Percentiles rank a stretch among this genome's conserved stretches.
Conservation (phyloP, 148 eudicot genomes). For the Cornus kousa region DNA sequence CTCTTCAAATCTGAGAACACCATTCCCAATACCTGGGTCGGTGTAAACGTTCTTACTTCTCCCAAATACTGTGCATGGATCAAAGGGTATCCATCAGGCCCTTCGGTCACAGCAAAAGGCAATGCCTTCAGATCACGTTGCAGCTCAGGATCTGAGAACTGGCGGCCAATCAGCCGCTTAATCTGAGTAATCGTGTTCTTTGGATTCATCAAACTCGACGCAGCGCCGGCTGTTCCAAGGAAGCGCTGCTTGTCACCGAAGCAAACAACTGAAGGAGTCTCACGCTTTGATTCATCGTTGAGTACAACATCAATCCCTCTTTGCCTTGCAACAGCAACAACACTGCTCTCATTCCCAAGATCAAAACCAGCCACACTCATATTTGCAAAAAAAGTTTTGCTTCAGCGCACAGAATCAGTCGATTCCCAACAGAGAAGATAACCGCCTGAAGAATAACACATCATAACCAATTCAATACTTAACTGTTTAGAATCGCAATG, state of each 20-base stretch:
- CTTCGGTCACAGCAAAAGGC: conserved; percentile 81
- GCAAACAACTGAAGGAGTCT: conserved; percentile 88
- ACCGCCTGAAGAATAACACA: conserved; percentile 3
- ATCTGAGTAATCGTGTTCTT: conserved; percentile 87
- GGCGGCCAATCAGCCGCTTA: conserved; percentile 75
- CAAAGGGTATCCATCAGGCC: conserved; percentile 88
- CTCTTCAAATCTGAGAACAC: conserved; percentile 76
- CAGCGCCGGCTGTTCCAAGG: conserved; percentile 95
- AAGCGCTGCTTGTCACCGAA: conserved; percentile 97
- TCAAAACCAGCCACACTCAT: conserved; percentile 99
- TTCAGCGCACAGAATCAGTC: not conserved
- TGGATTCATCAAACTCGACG: conserved; percentile 95
- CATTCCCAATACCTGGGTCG: conserved; percentile 84
- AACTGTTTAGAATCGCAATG: not conserved
- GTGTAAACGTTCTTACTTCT: conserved; percentile 64
- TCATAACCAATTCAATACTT: not conserved
- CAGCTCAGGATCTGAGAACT: conserved; percentile 77
- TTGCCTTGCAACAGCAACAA: conserved; percentile 97
- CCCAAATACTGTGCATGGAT: conserved; percentile 79
- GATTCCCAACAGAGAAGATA: not conserved
- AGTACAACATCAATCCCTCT: conserved; percentile 95
- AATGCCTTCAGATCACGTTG: conserved; percentile 65
- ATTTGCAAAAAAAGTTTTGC: conserved; percentile 18
- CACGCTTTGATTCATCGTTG: conserved; percentile 91
- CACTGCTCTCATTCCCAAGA: conserved; percentile 87